phyloP scores from a whole-genome alignment of 202 grass and related monocot species.

The Miscanthus sacchariflorus region DNA sequence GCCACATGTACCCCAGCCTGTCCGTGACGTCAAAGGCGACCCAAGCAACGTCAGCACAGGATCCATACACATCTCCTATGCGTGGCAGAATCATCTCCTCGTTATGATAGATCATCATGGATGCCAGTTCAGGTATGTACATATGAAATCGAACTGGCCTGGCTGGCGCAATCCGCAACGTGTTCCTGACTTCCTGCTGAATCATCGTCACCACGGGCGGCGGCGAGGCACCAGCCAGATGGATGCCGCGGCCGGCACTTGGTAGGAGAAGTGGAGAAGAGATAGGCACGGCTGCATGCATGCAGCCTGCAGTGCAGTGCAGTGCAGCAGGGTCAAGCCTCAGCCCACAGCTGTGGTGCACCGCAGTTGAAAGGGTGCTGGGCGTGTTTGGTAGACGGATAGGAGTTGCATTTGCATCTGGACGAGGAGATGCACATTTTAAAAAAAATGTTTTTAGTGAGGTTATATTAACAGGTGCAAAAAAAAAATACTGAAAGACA shows the following conservation, averaged over 20 bases:
- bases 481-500: no score
- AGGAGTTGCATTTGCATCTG: no score
- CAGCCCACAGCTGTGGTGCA: neutral
- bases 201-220: neutral
- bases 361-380: no score
- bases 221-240: neutral
- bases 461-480: no score
- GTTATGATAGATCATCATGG: neutral
- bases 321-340: neutral
- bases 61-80: neutral
- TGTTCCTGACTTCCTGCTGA: neutral
- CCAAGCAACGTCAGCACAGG: constrained; percentile 11
- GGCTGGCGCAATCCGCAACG: neutral
- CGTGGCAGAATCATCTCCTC: no score
- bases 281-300: neutral
- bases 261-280: neutral
- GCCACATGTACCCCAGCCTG: constrained; percentile 9
- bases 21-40: constrained; percentile 20
- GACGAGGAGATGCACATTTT: no score
- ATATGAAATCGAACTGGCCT: neutral
- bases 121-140: neutral
- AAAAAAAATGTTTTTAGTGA: no score
- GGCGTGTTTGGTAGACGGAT: no score
- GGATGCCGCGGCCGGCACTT: neutral
- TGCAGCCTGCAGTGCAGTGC: no score